Conservation (phyloP, 2,329 filamentous ascomycete species). For the Xenoacremonium recifei region DNA sequence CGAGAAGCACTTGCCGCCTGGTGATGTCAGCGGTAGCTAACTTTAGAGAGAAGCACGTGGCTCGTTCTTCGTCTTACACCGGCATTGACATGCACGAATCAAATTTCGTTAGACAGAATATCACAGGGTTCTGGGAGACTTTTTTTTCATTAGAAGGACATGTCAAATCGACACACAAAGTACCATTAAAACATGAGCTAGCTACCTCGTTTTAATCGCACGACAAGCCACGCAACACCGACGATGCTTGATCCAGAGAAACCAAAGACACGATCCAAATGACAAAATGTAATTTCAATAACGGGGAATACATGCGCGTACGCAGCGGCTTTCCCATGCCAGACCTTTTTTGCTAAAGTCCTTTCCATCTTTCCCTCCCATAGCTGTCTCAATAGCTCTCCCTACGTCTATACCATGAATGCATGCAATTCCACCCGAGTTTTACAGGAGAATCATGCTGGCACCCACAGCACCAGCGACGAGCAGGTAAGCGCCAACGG, state of each 20-base stretch:
- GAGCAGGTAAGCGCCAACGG: conserved; percentile 49
- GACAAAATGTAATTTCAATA: conserved; percentile 17
- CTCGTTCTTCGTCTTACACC: too few relatives aligned
- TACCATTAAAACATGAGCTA: conserved; percentile 22
- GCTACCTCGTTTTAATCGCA: conserved; percentile 26
- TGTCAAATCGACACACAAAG: conserved; percentile 13
- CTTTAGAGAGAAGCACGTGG: too few relatives aligned
- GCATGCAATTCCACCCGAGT: background rate
- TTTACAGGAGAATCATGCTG: conserved; percentile 54
- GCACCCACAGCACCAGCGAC: conserved; percentile 53
- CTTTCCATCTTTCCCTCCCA: too few relatives aligned
- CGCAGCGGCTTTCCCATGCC: too few relatives aligned
- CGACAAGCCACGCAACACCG: conserved; percentile 25
- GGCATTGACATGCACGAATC: too few relatives aligned
- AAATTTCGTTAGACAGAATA: too few relatives aligned
- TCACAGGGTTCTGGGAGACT: too few relatives aligned
- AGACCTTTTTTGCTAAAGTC: too few relatives aligned
- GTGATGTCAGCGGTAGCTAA: too few relatives aligned
- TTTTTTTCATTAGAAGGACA: too few relatives aligned
- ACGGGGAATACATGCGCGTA: too few relatives aligned
- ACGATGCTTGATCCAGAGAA: conserved; percentile 27
- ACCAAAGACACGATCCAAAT: conserved; percentile 18
- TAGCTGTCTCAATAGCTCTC: conserved; percentile 9
- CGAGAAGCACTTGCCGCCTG: too few relatives aligned
- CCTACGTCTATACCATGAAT: conserved; percentile 9